A percentile compares a stretch with the other conserved stretches of the same genome.
These are phyloP conservation scores for Volvariella surrecta DNA, from an alignment of 1,284 basidiomycete genomes.

Conservation along the genomic window DNA sequence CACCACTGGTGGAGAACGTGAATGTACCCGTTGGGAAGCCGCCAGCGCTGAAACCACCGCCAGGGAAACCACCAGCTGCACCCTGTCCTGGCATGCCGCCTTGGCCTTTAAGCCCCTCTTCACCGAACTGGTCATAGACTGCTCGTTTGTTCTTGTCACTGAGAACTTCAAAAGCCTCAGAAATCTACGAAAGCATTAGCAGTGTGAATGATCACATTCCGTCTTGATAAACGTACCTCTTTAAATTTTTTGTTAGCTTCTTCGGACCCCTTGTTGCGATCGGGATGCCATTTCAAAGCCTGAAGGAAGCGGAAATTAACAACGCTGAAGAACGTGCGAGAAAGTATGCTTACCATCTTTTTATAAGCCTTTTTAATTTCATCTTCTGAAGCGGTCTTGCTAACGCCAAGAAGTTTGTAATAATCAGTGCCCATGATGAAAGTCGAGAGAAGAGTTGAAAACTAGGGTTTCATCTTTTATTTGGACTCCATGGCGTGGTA, in stretches of 20 bases:
- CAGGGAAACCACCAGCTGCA: constrained; percentile 32
- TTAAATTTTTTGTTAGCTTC: constrained; percentile 90
- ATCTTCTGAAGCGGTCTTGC: constrained; percentile 69
- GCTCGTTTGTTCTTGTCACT: constrained; percentile 90
- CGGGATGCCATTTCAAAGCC: constrained; percentile 90
- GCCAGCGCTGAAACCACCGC: constrained; percentile 15
- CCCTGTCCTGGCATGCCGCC: constrained; percentile 41
- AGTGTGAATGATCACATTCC: too few species aligned
- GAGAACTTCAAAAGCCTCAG: constrained; percentile 62
- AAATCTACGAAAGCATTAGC: constrained; percentile 48
- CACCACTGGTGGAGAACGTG: neutral
- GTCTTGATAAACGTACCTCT: constrained; percentile 44
- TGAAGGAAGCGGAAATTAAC: constrained; percentile 19
- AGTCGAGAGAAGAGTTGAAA: neutral
- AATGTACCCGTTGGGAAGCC: neutral
- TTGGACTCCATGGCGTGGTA: neutral
- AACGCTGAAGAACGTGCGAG: constrained; percentile 15
- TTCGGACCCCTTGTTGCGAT: constrained; percentile 76
- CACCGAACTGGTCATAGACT: constrained; percentile 93
- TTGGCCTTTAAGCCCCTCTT: constrained; percentile 85
- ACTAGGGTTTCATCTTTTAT: neutral
- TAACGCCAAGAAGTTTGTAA: constrained; percentile 74
- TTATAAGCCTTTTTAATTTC: constrained; percentile 85
- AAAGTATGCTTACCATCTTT: constrained; percentile 48
- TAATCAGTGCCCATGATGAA: constrained; percentile 68